Evolutionary conservation across 257 asterid genomes (phyloP).

Genomic region (Sherardia arvensis): DNA sequence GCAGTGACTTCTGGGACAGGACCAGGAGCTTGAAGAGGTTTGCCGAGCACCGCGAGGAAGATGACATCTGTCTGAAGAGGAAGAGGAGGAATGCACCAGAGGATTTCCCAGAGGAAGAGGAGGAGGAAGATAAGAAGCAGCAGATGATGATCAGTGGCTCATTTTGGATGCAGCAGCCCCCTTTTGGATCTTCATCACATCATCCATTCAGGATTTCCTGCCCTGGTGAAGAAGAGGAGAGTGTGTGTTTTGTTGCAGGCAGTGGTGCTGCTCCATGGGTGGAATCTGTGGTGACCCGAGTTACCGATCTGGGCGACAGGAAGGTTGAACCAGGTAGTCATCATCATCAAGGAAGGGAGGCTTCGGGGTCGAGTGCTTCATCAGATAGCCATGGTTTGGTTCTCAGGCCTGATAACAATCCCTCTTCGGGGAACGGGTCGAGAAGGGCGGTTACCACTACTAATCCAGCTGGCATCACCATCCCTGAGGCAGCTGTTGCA

Average conservation of each 20-base stretch:
- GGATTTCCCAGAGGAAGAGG: conserved; percentile 30
- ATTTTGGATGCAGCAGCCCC: conserved; percentile 61
- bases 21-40: conserved; percentile 52
- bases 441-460: conserved; percentile 13
- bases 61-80: conserved; percentile 49
- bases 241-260: conserved; percentile 40
- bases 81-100: conserved; percentile 35
- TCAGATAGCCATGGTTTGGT: conserved; percentile 46
- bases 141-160: conserved; percentile 34
- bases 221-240: conserved; percentile 55
- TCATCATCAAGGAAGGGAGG: conserved; percentile 29
- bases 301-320: conserved; percentile 44
- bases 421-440: conserved; percentile 48
- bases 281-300: conserved; percentile 50
- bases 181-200: conserved; percentile 21
- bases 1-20: conserved; percentile 48
- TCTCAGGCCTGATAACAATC: conserved; percentile 17
- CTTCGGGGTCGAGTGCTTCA: conserved; percentile 59
- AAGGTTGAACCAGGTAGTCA: conserved; percentile 25
- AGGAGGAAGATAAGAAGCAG: conserved; percentile 27
- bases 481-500: conserved; percentile 17
- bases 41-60: conserved; percentile 59
- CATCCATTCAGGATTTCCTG: conserved; percentile 51
- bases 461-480: conserved; percentile 21
- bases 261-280: conserved; percentile 55